phyloP scores from a whole-genome alignment of 1,284 basidiomycete species.

The Omphalotus olearius region DNA sequence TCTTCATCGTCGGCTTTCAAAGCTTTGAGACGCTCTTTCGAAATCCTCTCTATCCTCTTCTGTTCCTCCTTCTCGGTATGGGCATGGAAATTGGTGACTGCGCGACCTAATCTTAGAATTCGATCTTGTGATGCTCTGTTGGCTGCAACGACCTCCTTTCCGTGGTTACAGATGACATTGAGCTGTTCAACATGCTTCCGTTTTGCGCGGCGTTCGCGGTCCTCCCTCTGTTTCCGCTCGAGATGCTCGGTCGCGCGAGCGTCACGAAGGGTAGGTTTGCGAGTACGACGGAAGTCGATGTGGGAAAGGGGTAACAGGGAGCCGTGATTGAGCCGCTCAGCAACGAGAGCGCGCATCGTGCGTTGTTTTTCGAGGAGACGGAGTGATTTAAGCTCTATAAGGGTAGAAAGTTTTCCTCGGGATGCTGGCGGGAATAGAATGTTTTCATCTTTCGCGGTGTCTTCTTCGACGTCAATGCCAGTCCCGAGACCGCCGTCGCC shows the following conservation, averaged over 20 bases:
- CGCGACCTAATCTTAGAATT: slow-evolving; percentile 78
- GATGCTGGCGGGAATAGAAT: slow-evolving; percentile 24
- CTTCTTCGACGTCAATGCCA: slow-evolving; percentile 45
- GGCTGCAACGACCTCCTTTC: slow-evolving; percentile 66
- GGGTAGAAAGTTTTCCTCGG: slow-evolving; percentile 81
- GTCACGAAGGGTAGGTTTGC: slow-evolving; percentile 88
- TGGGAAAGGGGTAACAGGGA: slow-evolving; percentile 91
- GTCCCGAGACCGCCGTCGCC: slow-evolving; percentile 71
- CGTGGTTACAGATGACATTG: slow-evolving; percentile 84
- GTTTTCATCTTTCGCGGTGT: slow-evolving; percentile 37
- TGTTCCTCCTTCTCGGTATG: slow-evolving; percentile 98
- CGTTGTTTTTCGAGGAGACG: slow-evolving; percentile 90
- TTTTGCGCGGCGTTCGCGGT: slow-evolving; percentile 92
- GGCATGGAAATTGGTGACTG: slow-evolving; percentile 84
- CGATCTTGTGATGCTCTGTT: slow-evolving; percentile 73
- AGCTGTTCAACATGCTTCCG: slow-evolving; percentile 97
- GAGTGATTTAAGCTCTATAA: slow-evolving; percentile 95
- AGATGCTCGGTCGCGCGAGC: slow-evolving; percentile 88
- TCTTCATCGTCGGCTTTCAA: slow-evolving; percentile 99
- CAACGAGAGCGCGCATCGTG: slow-evolving; percentile 79
- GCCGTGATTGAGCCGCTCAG: slow-evolving; percentile 86
- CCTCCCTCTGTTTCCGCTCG: slow-evolving; percentile 89
- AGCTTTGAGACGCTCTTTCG: slow-evolving; percentile 98
- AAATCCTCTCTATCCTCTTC: slow-evolving; percentile 92
- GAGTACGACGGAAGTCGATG: slow-evolving; percentile 83